Conservation (phyloP, 129 eudicot species). For the Scalesia atractyloides region DNA sequence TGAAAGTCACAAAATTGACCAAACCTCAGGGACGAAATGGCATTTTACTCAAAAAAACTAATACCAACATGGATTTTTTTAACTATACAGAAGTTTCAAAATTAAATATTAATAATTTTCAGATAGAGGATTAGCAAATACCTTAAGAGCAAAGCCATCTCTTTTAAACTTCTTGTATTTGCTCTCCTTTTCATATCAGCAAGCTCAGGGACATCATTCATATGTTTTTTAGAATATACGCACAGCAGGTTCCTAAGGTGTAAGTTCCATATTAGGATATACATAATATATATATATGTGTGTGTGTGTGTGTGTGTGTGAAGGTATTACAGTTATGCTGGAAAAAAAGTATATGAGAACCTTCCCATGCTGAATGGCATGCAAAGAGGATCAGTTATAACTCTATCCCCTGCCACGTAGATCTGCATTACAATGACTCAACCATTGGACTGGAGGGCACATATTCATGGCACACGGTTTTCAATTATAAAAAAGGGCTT, state of each 20-base stretch:
- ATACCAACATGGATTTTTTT: too few relatives aligned
- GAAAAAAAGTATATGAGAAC: neutral
- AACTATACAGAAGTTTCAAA: neutral
- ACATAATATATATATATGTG: too few relatives aligned
- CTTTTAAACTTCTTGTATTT: constrained; percentile 76
- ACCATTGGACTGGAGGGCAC: constrained; percentile 15
- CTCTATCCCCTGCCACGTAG: constrained; percentile 95
- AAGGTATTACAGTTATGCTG: too few relatives aligned
- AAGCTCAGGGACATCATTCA: constrained; percentile 54
- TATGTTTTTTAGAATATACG: too few relatives aligned
- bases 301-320: too few relatives aligned
- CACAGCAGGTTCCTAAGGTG: too few relatives aligned
- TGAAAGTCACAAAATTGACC: too few relatives aligned
- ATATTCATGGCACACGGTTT: constrained; percentile 2
- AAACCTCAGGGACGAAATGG: too few relatives aligned
- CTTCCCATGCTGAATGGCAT: too few relatives aligned
- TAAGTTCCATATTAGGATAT: too few relatives aligned
- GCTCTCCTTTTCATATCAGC: constrained; percentile 66
- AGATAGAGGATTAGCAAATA: constrained; percentile 21
- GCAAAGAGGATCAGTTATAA: constrained; percentile 65
- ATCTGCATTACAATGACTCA: constrained; percentile 58
- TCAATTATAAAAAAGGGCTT: constrained; percentile 11
- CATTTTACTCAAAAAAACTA: neutral
- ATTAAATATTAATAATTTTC: neutral
- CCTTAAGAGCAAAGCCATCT: constrained; percentile 76